Base-by-base conservation (phyloP, 305 asterid species). In the Caryopteris hybrid region DNA sequence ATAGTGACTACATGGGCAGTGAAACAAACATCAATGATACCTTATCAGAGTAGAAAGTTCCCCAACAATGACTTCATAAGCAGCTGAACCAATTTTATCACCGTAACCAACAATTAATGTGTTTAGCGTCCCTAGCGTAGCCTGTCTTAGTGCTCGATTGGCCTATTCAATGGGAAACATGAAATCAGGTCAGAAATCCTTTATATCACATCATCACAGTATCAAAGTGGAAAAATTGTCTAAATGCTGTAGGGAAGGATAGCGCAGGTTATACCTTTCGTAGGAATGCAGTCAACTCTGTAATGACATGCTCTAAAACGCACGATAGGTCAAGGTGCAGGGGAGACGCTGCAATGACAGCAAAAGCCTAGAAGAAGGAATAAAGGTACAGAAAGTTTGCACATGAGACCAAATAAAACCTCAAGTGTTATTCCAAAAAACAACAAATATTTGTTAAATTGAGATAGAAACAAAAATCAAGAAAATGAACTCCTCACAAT, bases 31-130 rank as follows among this genome's bases (percentile, higher is more conserved):
- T 39, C 52, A 11, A 53, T 36, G 57, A 65, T 80, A 95, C 99
- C 99, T 95, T 78, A 95, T 95, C 75, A 95, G 84, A 64, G 95
- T 77, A 14, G 97, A 95, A 73, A 92, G 99, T 78, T 95, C 99
- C 68, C 84, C 87, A 73, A 90, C 87, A 78, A 95, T 95, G 76
- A 89, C 89, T 85, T 86, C 98, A 76, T 92, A 95, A 20, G 97
- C 94, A 83, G 95, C 81, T 38, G 98, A 71, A 74, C 91, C 96
- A 71, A 95, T 89, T 86, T 86, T 81, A 81, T 95, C 95, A 43
- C 99, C 96, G 61, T 95, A 95, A 55, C 95, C 98, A 16, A 92
- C 96, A 47, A 92, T 89, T 74, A 95, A 81, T 25, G 95, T 90
- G 85, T 89, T 92, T 63, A 95, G 82, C 12, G 99, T 91, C 72